Evolutionary conservation across 305 asterid genomes (phyloP), one percentile per base, ranked within the genome.

Genomic region (Fraxinus latifolia): DNA sequence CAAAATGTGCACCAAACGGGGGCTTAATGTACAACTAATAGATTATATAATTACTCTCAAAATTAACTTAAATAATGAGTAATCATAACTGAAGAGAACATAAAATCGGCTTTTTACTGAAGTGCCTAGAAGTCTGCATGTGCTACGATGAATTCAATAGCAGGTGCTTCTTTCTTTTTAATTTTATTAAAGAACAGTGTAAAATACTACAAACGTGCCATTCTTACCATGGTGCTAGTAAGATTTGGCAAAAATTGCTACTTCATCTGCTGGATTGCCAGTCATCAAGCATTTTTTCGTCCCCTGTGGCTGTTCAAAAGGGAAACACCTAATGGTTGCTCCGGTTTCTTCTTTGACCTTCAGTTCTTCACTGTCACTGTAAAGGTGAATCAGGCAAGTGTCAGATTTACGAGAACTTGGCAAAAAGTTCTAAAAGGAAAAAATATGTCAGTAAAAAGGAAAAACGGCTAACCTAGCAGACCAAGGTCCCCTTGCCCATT

Each of bases 401-500:
- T 31, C 21, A 76, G 34, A 60, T 23, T 32, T 21, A 62, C 7
- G n/a, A 60, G 78, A 71, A 25, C 53, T 23, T 42, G 5, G 53
- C 17, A 81, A 72, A 39, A 11, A 17, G 42, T 25, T 53, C 31
- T 1, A 71, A 72, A 31, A 8, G 15, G 73, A 5, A 3, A 12
- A 19, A 21, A 27, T 36, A 9, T 0, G 1, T 50, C 2, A 33
- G 53, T 5, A 32, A n/a, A 12, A 29, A 21, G 76, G 53, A 67
- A 42, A 25, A 44, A 77, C 88, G 8, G 36, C 74, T 67, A 27
- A 94, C 99, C 99, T 93, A 84, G 97, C 98, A 73, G 97, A 90
- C 98, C 98, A 96, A 83, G 99, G 98, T 70, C 98, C 99, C 85
- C 99, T 90, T 27, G 98, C 99, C 98, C 99, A 96, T 88, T 92